These are phyloP conservation scores for Mucor velutinosus DNA, from an alignment of 371 early-diverging fungal genomes.

Conservation along the genomic window DNA sequence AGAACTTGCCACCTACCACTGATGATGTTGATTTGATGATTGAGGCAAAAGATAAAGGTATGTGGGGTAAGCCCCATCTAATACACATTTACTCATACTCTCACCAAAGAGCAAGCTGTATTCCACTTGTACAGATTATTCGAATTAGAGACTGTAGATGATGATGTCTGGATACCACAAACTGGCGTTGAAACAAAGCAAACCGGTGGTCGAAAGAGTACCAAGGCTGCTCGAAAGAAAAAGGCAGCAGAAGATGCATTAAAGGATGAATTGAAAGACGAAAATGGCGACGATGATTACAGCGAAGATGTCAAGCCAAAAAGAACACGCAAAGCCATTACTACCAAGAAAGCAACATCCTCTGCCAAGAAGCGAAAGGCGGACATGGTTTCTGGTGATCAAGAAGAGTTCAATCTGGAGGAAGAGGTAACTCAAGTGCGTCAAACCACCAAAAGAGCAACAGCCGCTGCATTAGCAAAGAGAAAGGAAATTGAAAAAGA, in stretches of 20 bases:
- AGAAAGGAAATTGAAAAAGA: not conserved
- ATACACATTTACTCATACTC: not conserved
- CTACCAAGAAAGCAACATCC: not conserved
- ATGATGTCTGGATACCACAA: conserved; percentile 31
- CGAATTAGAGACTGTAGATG: conserved; percentile 37
- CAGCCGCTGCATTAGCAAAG: not conserved
- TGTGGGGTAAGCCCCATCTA: not conserved
- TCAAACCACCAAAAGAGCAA: not conserved
- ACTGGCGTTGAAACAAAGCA: conserved; percentile 18
- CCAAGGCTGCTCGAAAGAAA: conserved; percentile 1
- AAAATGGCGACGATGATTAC: not conserved
- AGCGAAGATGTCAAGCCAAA: not conserved
- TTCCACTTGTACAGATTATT: conserved; percentile 47
- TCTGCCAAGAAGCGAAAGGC: not conserved
- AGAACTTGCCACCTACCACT: conserved; percentile 48
- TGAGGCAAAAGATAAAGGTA: conserved; percentile 59
- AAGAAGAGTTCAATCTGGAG: not conserved
- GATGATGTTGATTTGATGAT: conserved; percentile 60
- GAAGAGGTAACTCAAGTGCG: not conserved
- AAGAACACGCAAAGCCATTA: not conserved
- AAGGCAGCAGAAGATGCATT: conserved; percentile 4
- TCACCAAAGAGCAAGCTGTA: conserved; percentile 46
- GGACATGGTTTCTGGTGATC: not conserved
- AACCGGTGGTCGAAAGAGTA: conserved; percentile 29
- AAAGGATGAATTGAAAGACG: not conserved